Percentiles rank a stretch among this genome's conserved stretches.
These are phyloP conservation scores for Ophiostoma ulmi DNA, from an alignment of 2,329 filamentous ascomycete species.

Conservation along the genomic window DNA sequence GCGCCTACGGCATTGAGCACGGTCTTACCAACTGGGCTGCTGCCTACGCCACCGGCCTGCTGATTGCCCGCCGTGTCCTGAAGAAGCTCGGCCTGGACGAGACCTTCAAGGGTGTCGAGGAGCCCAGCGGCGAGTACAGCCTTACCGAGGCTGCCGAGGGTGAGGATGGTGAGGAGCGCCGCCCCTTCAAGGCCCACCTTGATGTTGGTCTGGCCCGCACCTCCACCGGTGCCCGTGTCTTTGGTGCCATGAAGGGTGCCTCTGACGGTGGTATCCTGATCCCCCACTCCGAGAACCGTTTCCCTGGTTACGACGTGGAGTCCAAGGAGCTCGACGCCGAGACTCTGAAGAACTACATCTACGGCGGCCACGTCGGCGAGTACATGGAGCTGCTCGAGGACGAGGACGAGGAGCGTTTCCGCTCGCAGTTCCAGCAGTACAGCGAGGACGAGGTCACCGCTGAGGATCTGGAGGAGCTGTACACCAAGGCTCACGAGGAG, in stretches of 20 bases:
- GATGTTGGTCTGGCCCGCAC: conserved; percentile 97
- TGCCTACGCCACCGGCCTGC: conserved; percentile 92
- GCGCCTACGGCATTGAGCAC: conserved; percentile 94
- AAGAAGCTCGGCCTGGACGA: conserved; percentile 95
- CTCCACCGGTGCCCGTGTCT: conserved; percentile 97
- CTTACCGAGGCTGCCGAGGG: conserved; percentile 92
- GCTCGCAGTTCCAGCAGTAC: conserved; percentile 96
- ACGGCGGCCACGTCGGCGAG: conserved; percentile 95
- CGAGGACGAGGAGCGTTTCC: conserved; percentile 99
- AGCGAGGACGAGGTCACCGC: conserved; percentile 95
- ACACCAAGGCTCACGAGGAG: conserved; percentile 87
- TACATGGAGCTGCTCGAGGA: conserved; percentile 99
- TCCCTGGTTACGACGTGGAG: conserved; percentile 98
- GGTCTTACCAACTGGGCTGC: conserved; percentile 99
- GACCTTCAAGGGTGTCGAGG: conserved; percentile 91
- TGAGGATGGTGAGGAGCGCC: conserved; percentile 77
- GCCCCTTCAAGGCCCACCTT: conserved; percentile 98
- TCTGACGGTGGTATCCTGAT: conserved; percentile 96
- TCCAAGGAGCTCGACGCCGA: conserved; percentile 96
- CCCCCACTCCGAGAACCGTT: conserved; percentile 98
- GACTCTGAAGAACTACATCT: conserved; percentile 98
- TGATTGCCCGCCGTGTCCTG: conserved; percentile 92
- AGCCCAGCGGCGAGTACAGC: conserved; percentile 91
- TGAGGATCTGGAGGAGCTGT: conserved; percentile 94
- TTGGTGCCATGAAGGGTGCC: conserved; percentile 99